These are phyloP conservation scores for Suillus weaverae DNA, from an alignment of 768 basidiomycete genomes.

Conservation along the genomic window DNA sequence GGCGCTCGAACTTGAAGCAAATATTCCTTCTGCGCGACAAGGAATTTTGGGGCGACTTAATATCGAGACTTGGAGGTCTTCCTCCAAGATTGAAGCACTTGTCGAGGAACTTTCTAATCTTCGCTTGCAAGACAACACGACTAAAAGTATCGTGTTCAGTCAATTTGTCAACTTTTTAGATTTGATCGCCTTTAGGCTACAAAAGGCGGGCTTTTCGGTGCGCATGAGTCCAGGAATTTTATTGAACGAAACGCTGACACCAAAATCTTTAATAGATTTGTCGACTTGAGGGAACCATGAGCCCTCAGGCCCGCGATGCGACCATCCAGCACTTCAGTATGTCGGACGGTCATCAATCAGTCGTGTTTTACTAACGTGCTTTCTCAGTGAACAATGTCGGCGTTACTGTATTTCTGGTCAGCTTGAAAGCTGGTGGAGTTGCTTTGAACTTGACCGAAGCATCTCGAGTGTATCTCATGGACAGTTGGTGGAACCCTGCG, in stretches of 20 bases:
- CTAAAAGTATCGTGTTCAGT: slow-evolving; percentile 96
- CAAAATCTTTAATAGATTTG: slow-evolving; percentile 60
- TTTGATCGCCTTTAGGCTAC: slow-evolving; percentile 88
- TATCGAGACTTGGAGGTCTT: slow-evolving; percentile 88
- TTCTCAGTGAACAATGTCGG: slow-evolving; percentile 84
- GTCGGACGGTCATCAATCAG: slow-evolving; percentile 23
- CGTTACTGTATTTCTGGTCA: slow-evolving; percentile 97
- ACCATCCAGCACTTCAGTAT: slow-evolving; percentile 93
- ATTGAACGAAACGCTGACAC: slow-evolving; percentile 4
- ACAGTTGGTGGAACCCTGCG: slow-evolving; percentile 99
- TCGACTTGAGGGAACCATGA: slow-evolving; percentile 94
- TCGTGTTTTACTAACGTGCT: not conserved
- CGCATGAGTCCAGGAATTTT: not conserved
- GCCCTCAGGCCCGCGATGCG: slow-evolving; percentile 91
- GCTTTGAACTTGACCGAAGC: slow-evolving; percentile 90
- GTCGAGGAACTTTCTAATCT: slow-evolving; percentile 91
- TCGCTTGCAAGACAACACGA: slow-evolving; percentile 80
- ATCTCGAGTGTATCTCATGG: slow-evolving; percentile 94
- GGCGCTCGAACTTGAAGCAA: slow-evolving; percentile 80
- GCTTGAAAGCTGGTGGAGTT: slow-evolving; percentile 93
- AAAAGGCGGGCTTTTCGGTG: slow-evolving; percentile 89
- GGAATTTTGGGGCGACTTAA: slow-evolving; percentile 93
- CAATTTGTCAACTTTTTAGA: slow-evolving; percentile 95
- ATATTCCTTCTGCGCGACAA: slow-evolving; percentile 55
- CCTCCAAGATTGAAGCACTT: slow-evolving; percentile 96